Conservation (phyloP, 2,329 filamentous ascomycete species). For the Gremmenia infestans region DNA sequence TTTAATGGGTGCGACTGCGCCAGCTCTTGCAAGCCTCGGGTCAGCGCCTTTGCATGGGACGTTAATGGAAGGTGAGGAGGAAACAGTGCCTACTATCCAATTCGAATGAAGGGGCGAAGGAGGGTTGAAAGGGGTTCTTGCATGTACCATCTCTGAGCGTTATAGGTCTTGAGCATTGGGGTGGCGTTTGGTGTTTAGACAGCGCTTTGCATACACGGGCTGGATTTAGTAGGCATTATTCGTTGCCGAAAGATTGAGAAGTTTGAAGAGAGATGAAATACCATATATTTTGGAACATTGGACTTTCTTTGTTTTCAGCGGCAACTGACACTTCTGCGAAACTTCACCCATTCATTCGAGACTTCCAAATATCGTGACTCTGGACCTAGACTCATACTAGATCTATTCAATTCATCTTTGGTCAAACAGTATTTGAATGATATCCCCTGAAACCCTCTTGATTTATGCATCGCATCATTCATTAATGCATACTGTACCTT, state of each 20-base stretch:
- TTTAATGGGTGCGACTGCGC: conserved; percentile 42
- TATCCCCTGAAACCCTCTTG: too few species aligned
- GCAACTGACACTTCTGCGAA: too few species aligned
- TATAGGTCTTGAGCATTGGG: conserved; percentile 24
- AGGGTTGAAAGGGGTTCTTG: conserved; percentile 6
- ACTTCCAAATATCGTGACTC: too few species aligned
- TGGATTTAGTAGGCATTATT: conserved; percentile 7
- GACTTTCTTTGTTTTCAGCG: too few species aligned
- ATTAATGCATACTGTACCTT: too few species aligned
- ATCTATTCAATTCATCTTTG: too few species aligned
- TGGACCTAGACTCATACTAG: too few species aligned
- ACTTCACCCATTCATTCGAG: too few species aligned
- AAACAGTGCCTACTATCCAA: conserved; percentile 13
- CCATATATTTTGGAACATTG: conserved; percentile 2
- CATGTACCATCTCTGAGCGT: conserved; percentile 21
- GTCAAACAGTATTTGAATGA: too few species aligned
- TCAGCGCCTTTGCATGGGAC: conserved; percentile 41
- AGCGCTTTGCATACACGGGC: conserved; percentile 14
- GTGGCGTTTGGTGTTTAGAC: conserved; percentile 26
- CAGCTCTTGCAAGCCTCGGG: conserved; percentile 40
- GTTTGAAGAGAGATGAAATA: neutral
- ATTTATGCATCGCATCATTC: too few species aligned
- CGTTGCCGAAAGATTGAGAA: neutral
- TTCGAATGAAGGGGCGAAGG: conserved; percentile 19
- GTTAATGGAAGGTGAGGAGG: conserved; percentile 13